Percentiles rank a stretch among this genome's conserved stretches.
Evolutionary conservation across 257 asterid species (phyloP).

Genomic region (Eucommia ulmoides): DNA sequence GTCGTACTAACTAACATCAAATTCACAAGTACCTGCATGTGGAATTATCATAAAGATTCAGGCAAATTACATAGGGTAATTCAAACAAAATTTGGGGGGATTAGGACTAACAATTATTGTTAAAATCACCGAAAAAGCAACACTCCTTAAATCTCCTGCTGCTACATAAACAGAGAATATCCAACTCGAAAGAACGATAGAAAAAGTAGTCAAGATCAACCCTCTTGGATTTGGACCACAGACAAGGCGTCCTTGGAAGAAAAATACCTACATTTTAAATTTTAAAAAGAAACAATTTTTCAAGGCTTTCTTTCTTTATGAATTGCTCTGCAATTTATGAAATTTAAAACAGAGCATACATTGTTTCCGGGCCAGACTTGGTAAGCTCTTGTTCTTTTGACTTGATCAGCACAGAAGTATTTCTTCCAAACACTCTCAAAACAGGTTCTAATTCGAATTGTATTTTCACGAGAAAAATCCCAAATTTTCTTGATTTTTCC

Average conservation of each 20-base stretch:
- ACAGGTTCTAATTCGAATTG: too few species aligned
- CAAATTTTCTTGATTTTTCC: too few species aligned
- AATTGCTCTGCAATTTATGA: not conserved
- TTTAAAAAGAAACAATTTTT: not conserved
- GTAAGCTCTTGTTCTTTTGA: conserved; percentile 15
- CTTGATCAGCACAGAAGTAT: conserved; percentile 3
- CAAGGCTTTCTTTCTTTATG: not conserved
- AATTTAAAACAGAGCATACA: not conserved
- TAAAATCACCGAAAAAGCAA: conserved; percentile 2
- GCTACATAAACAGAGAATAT: conserved; percentile 10
- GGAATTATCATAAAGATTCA: not conserved
- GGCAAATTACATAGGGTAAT: not conserved
- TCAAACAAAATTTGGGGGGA: too few species aligned
- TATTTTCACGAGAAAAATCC: too few species aligned
- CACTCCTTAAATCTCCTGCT: conserved; percentile 1
- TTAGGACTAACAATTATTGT: conserved; percentile 14
- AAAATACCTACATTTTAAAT: conserved; percentile 10
- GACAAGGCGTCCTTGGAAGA: conserved; percentile 11
- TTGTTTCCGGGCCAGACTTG: conserved; percentile 31
- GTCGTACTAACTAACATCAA: conserved; percentile 11
- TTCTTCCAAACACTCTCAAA: too few species aligned
- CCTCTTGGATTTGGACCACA: conserved; percentile 24
- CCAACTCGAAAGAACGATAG: conserved; percentile 17
- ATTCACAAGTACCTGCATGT: conserved; percentile 13
- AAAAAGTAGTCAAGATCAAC: conserved; percentile 6